Evolutionary conservation across 352 stramenopile genomes (phyloP), one percentile per base, ranked within the genome.

Genomic region (Aphanomyces invadans): DNA sequence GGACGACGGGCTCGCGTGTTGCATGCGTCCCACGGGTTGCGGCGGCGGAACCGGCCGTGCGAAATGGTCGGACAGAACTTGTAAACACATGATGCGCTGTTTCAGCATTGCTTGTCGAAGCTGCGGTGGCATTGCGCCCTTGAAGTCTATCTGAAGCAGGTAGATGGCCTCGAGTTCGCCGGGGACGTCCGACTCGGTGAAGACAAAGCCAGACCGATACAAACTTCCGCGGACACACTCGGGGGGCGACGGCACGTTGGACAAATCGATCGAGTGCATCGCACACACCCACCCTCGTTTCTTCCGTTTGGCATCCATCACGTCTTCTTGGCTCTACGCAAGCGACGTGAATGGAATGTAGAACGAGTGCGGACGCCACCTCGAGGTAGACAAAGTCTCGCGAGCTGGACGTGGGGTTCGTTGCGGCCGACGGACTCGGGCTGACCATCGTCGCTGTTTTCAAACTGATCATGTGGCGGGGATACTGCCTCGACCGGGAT

Each of bases 131-230:
- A 67, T n/a, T 0, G 42, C 25, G 4, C 79, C 85, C 62, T 89
- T 89, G 67, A 92, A 92, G 68, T 92, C 90, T 70, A 92, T 86
- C 71, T 90, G 84, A 19, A 92, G 68, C 56, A 76, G 83, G 69
- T 92, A 83, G 77, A 92, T 87, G 26, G 90, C 84, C 67, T 92
- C 82, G 76, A 92, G 87, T 70, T 84, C 89, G 21, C 84, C 84
- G 4, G 81, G 71, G 2, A 75, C 77, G 54, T 92, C 84, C n/a
- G 84, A 76, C 64, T 92, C 80, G 39, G 88, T 79, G 62, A 90
- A 91, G 26, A 93, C 82, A 51, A 84, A 69, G 2, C 85, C 85
- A 3, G 83, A 93, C n/a, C 85, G 81, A 65, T 93, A 93, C 72
- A 93, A 88, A 65, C 81, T 90, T 9, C 80, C 85, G 25, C 83